phyloP scores from a whole-genome alignment of 129 eudicot species.

The Escallonia herrerae region DNA sequence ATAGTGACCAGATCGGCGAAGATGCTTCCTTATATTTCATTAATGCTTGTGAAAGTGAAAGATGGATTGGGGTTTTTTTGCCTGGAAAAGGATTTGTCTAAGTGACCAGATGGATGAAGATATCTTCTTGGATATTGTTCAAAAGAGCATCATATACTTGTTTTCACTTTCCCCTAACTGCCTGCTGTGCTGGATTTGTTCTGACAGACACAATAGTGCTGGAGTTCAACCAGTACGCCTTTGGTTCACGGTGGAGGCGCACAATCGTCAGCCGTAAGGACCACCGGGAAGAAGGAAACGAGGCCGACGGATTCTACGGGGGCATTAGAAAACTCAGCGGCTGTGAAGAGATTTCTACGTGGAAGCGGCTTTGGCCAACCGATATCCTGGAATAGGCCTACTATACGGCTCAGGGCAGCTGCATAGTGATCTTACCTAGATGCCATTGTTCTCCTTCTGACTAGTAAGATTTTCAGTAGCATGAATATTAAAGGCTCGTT shows the following conservation, averaged over 20 bases:
- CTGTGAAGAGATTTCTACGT: slow-evolving; percentile 40
- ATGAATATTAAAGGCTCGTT: no score
- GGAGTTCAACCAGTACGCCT: slow-evolving; percentile 73
- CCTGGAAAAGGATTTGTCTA: background rate
- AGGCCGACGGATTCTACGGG: slow-evolving; percentile 75
- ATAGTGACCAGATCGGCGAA: no score
- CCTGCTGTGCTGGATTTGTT: slow-evolving; percentile 1
- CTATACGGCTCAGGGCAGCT: no score
- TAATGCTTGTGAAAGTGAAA: no score
- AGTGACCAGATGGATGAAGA: no score
- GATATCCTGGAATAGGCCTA: slow-evolving; percentile 42
- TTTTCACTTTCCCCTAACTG: background rate
- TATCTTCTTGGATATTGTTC: no score
- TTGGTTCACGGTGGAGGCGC: slow-evolving; percentile 74
- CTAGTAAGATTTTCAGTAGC: background rate
- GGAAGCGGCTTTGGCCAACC: slow-evolving; percentile 66
- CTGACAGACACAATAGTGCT: slow-evolving; percentile 51
- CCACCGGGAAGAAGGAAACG: slow-evolving; percentile 76
- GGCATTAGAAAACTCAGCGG: slow-evolving; percentile 48
- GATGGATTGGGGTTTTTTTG: background rate
- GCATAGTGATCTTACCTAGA: background rate
- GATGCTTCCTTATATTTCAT: no score
- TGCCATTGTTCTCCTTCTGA: background rate
- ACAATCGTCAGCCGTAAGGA: slow-evolving; percentile 44
- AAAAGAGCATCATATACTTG: no score